A percentile compares a stretch with the other conserved stretches of the same genome.
Evolutionary conservation across 495 filamentous ascomycete species (phyloP).

Genomic region (Penicillium parvum): DNA sequence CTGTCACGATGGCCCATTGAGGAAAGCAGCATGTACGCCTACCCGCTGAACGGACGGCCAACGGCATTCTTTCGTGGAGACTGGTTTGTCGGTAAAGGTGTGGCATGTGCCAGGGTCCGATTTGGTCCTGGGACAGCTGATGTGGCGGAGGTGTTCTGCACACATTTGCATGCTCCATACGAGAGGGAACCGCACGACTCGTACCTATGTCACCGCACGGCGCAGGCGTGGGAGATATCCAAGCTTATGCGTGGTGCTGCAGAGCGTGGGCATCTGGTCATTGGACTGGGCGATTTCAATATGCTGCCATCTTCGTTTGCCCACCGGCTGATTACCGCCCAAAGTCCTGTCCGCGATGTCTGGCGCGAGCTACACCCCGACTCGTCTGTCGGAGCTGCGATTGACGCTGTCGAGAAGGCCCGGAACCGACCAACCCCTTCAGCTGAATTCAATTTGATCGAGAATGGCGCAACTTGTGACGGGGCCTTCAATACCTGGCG

Average conservation of each 20-base stretch:
- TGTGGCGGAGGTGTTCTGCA: slow-evolving; percentile 88
- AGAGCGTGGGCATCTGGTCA: slow-evolving; percentile 77
- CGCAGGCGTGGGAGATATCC: slow-evolving; percentile 96
- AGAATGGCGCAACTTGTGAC: slow-evolving; percentile 87
- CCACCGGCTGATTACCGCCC: slow-evolving; percentile 75
- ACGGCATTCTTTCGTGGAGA: slow-evolving; percentile 92
- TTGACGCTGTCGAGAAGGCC: slow-evolving; percentile 55
- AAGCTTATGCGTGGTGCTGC: slow-evolving; percentile 83
- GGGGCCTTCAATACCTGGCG: slow-evolving; percentile 87
- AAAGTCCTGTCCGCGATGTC: slow-evolving; percentile 72
- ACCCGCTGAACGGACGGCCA: slow-evolving; percentile 91
- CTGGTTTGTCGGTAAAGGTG: slow-evolving; percentile 89
- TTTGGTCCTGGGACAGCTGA: slow-evolving; percentile 63
- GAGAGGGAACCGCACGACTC: slow-evolving; percentile 74
- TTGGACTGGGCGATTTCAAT: slow-evolving; percentile 92
- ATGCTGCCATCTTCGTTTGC: slow-evolving; percentile 85
- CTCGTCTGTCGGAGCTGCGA: slow-evolving; percentile 66
- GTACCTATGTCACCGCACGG: slow-evolving; percentile 83
- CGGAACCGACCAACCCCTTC: slow-evolving; percentile 53
- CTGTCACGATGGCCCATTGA: slow-evolving; percentile 97
- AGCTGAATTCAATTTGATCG: slow-evolving; percentile 67
- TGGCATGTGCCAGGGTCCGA: slow-evolving; percentile 77
- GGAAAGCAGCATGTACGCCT: slow-evolving; percentile 78
- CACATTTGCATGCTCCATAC: slow-evolving; percentile 90
- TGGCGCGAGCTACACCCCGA: slow-evolving; percentile 81